Evolutionary conservation across 768 basidiomycete species (phyloP), one percentile per base, ranked within the genome.

Genomic region (Pulveroboletus sp.): DNA sequence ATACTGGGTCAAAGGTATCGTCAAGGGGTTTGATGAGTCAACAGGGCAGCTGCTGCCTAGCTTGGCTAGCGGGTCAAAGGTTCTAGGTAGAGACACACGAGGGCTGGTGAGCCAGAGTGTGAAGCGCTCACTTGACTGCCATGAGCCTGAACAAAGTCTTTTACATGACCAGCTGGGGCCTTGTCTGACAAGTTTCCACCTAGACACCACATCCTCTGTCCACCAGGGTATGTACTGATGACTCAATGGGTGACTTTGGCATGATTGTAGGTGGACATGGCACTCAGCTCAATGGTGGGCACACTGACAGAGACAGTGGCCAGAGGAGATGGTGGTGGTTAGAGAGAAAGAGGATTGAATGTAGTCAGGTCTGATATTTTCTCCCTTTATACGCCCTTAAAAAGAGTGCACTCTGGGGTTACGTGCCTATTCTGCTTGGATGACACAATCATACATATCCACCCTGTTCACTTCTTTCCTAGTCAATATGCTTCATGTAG

Each of bases 131-230:
- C 97, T 75, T 99, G 97, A 49, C 97, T 97, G 10, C 94, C 94
- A 66, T 94, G 76, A 41, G 74, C 72, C 65, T 87, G 85, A 31
- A 98, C 94, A 69, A 95, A 99, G 72, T 97, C 94, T 54, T 83
- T 77, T 35, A 99, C 84, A 52, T 77, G 79, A 45, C 90, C 81
- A 23, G 85, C 75, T 23, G 86, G 74, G 25, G 94, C 94, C 52
- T 80, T 85, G 51, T 94, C 90, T 52, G 98, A 65, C 25, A 89
- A 83, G 72, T 97, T 97, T 53, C 92, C 94, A 62, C 97, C 97
- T 97, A 63, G n/a, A 48, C 29, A 29, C 40, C 35, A 43, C 38
- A 12, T 21, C 13, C n/a, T 6, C 8, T 43, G 36, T 51, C 38
- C 12, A 4, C 43, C 12, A 45, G 49, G 45, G 40, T 29, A 53